Evolutionary conservation across 2,329 filamentous ascomycete species (phyloP), one percentile per base, ranked within the genome.

Genomic region (Rutstroemia sp.): DNA sequence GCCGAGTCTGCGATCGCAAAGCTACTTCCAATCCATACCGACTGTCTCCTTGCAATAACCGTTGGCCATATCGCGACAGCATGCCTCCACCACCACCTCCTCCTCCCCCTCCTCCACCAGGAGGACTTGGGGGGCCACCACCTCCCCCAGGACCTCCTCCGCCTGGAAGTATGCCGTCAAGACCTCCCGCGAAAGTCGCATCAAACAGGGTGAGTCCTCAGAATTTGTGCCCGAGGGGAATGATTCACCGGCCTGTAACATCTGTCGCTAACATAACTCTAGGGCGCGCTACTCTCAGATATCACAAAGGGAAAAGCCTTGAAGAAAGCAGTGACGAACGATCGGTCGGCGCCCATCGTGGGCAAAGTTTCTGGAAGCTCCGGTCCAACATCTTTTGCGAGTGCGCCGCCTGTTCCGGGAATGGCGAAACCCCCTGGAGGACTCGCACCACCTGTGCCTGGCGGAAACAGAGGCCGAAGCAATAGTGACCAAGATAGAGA

Each of bases 291-390:
- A 38, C 81, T 97, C 46, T 80, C 83, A 67, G 92, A 97, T 72
- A 99, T 99, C 65, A 76, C 78, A 63, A 95, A 95, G 72, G 94
- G 92, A 62, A 79, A 75, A 63, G 75, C 77, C 59, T 78, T 97
- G 58, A 96, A 88, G 73, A 96, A 96, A 72, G 79, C 89, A 34
- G 86, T 90, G 56, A 89, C 92, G 64, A 96, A 97, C 73, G 92
- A 97, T 72, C 86, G 92, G 71, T 96, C 92, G 21, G 89, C 89
- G 7, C 92, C 92, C 0, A 66, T 80, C 51, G 71, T 96, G 56
- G 80, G 73, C 58, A 82, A 80, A 55, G 67, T 76, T 51, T 76
- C 78, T 52, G 77, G 76, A 50, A 76, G 79, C 51, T 76, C 77
- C 34, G 79, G 80, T 12, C 79, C 78, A 34, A 83, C 82, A 54